Evolutionary conservation across 208 protist species (phyloP), one percentile per base, ranked within the genome.

Genomic region (Leishmania turanica): DNA sequence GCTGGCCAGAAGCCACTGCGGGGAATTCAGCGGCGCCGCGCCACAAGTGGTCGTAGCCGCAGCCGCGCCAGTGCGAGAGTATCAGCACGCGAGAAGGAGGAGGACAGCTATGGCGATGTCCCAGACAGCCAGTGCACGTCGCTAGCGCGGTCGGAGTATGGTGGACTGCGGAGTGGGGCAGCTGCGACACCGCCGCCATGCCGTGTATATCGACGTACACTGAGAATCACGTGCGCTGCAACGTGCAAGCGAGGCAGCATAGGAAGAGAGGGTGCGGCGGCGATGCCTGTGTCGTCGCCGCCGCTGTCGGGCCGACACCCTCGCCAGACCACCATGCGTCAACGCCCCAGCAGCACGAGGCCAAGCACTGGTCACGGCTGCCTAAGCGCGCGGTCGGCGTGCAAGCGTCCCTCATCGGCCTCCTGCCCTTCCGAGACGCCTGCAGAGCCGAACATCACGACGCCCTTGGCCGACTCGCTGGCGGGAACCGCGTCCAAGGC

Each of bases 181-280:
- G 62, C 70, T 45, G 47, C 72, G n/a, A n/a, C 53, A 27, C 68
- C 34, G 51, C 77, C 69, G 21, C 76, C 51, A 47, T 64, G 49
- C 37, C 45, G 47, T 27, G 77, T 82, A 5, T 82, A 85, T 45
- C 77, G 77, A 47, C 82, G 82, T 45, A 85, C 82, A 47, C 72
- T 85, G 27, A 73, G 42, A 49, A 62, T 85, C 21, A 47, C 75
- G 24, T 82, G 82, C 34, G 70, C 62, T 17, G 53, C 71, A 54
- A 37, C 65, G 31, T 7, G 49, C 8, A 34, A 42, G 24, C 40
- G 49, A 37, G 42, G 21, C 24, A 73, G 21, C 47, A 31, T 31
- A 53, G 45, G 34, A 34, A 45, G 42, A 31, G 69, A 73, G 15
- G 47, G 34, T 19, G 40, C 40, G 34, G 34, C 27, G 8, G 56